phyloP scores from a whole-genome alignment of 2,329 filamentous ascomycete genomes.

The Apiospora phragmitis region DNA sequence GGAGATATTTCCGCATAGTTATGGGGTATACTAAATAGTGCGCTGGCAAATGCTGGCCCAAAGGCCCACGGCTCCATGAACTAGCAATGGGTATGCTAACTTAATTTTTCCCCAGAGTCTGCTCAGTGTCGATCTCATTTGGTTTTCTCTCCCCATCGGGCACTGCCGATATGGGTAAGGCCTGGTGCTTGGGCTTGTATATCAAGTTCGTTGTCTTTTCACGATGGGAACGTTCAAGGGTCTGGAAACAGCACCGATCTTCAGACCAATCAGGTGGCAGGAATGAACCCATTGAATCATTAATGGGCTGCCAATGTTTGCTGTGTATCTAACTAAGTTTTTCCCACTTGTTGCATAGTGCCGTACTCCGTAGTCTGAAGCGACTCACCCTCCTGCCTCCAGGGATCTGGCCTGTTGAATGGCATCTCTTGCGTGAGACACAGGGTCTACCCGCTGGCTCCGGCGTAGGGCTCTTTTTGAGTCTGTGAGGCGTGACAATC shows the following conservation, averaged over 20 bases:
- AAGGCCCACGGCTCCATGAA: slow-evolving; percentile 6
- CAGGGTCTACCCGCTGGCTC: slow-evolving; percentile 5
- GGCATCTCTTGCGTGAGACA: neutral
- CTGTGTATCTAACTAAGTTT: slow-evolving; percentile 4
- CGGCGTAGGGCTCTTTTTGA: neutral
- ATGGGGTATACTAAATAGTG: slow-evolving; percentile 6
- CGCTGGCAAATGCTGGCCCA: neutral
- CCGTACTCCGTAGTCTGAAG: neutral
- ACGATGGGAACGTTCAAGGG: neutral
- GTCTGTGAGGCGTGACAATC: neutral
- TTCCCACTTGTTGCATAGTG: neutral
- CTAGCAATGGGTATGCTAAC: neutral
- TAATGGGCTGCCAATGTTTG: neutral
- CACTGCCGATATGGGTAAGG: neutral
- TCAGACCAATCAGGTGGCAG: neutral
- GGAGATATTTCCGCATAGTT: neutral
- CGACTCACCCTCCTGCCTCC: neutral
- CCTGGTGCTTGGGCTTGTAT: neutral
- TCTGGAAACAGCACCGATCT: neutral
- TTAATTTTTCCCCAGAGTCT: slow-evolving; percentile 3
- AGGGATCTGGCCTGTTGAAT: neutral
- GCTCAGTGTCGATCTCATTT: neutral
- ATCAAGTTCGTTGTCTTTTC: neutral
- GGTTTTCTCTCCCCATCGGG: neutral
- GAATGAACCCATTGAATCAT: neutral